Evolutionary conservation across 306 rosid species (phyloP), one percentile per base, ranked within the genome.

Genomic region (Ormosia emarginata): DNA sequence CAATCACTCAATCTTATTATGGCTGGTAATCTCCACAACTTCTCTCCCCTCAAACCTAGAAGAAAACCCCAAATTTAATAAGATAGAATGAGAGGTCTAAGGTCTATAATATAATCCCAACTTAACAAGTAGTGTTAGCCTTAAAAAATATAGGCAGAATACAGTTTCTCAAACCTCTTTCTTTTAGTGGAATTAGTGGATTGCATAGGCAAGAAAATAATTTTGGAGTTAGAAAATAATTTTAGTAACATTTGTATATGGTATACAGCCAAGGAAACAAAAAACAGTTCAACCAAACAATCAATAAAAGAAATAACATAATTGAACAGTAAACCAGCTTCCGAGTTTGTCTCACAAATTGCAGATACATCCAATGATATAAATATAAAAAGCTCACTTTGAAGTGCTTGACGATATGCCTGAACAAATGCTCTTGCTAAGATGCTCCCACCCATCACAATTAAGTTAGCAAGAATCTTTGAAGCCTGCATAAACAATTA

Each of bases 391-490:
- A 41, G 69, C 91, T 86, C 82, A 92, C 97, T 86, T 7, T 83
- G 13, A 82, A 92, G 80, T 2, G 91, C 92, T 82, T 89, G 94
- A 81, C 88, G 93, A 76, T 92, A 92, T 14, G 93, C 97, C 62
- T 83, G 88, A 76, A 83, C 86, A 40, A 92, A 24, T 69, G 91
- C 93, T 85, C 88, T 89, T 9, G 85, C 90, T 84, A 92, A 58
- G 55, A 90, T 79, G 40, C 91, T 78, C 34, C 91, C 86, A 7
- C 93, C 92, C 88, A 88, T 76, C 59, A 92, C 90, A 56, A 92
- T 64, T 17, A 90, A 80, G 78, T 90, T 92, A 7, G 90, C 90
- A 65, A 92, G 87, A 75, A 92, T 79, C 87, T 84, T 90, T 40
- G 93, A 86, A 84, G 90, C 97, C 94, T 90, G 90, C 5, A 66